phyloP scores from a whole-genome alignment of 192 early-diverging fungal species.

The Rhizophagus clarus region DNA sequence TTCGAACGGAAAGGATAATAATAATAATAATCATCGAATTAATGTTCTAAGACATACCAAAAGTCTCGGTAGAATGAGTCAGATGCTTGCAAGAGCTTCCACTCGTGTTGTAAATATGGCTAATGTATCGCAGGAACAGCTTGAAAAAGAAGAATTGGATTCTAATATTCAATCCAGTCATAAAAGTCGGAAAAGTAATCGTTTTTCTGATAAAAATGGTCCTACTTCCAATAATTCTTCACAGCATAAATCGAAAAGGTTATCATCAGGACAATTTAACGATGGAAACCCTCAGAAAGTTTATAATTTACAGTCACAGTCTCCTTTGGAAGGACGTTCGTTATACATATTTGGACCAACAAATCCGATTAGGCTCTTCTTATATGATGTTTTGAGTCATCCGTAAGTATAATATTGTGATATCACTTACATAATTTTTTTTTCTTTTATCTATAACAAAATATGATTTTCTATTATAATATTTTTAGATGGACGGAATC shows the following conservation, averaged over 20 bases:
- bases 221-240: not conserved
- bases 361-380: slow-evolving; percentile 40
- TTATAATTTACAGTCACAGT: slow-evolving; percentile 1
- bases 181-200: not conserved
- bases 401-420: slow-evolving; percentile 38
- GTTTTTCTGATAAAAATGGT: not conserved
- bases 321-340: slow-evolving; percentile 38
- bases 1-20: not conserved
- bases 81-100: slow-evolving; percentile 24
- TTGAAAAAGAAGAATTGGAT: slow-evolving; percentile 7
- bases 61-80: slow-evolving; percentile 20
- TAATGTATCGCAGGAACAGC: slow-evolving; percentile 8
- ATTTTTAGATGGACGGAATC: slow-evolving; percentile 51
- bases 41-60: not conserved
- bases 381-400: slow-evolving; percentile 44
- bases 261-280: not conserved
- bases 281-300: not conserved
- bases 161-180: not conserved
- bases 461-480: not conserved
- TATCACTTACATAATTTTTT: not conserved
- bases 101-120: slow-evolving; percentile 26
- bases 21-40: not conserved
- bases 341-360: slow-evolving; percentile 49
- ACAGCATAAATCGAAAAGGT: not conserved
- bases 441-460: not conserved